Evolutionary conservation across 805 yeast species (phyloP).

Genomic region (Groenewaldozyma tartarivorans): DNA sequence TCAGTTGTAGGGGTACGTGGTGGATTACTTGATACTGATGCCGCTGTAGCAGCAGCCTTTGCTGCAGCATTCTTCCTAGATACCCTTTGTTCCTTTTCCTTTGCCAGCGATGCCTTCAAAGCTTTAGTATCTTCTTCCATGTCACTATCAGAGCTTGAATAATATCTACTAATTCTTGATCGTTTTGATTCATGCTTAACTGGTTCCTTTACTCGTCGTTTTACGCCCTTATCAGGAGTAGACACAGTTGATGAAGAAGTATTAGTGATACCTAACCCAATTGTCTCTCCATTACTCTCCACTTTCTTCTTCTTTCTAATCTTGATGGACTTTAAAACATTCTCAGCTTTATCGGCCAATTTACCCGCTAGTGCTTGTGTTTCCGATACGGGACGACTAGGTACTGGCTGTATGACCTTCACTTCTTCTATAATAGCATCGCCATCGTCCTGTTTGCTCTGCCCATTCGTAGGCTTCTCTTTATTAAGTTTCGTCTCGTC

Average conservation of each 20-base stretch:
- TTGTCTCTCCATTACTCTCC: too few relatives aligned
- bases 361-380: too few relatives aligned
- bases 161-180: background rate
- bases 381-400: background rate
- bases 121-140: background rate
- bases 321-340: too few relatives aligned
- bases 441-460: conserved; percentile 3
- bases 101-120: background rate
- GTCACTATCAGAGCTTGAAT: background rate
- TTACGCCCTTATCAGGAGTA: too few relatives aligned
- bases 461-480: conserved; percentile 4
- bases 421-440: conserved; percentile 3
- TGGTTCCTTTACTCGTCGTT: too few relatives aligned
- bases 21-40: background rate
- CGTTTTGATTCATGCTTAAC: background rate
- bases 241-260: too few relatives aligned
- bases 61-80: background rate
- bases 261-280: too few relatives aligned
- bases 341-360: too few relatives aligned
- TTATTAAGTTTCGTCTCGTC: conserved; percentile 1
- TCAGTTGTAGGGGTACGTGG: too few relatives aligned
- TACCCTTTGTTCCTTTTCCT: background rate
- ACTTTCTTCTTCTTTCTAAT: too few relatives aligned
- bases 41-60: background rate
- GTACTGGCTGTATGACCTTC: background rate